Evolutionary conservation across 1,284 basidiomycete species (phyloP), one percentile per base, ranked within the genome.

Genomic region (Cutaneotrichosporon sp.): DNA sequence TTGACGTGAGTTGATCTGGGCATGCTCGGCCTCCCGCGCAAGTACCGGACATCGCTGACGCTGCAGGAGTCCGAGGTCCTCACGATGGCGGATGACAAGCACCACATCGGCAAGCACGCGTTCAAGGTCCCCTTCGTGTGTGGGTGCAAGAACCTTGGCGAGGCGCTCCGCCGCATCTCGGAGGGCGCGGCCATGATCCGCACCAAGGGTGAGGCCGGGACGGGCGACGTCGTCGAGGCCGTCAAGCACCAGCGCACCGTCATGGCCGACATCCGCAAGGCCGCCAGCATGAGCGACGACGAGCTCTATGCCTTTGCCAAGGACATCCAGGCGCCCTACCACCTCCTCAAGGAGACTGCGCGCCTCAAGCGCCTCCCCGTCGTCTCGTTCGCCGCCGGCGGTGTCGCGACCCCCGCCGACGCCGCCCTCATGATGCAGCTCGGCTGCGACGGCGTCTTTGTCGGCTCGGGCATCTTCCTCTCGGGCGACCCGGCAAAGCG

Each of bases 351-450:
- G 82, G 95, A 99, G 82, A 92, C 92, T 1, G 94, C 95, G 13
- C 85, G 94, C 55, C 82, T 97, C 69, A 97, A 97, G 82, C 86
- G 91, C 58, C 84, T 99, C 50, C 95, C 95, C 1, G 95, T 98
- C 20, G 97, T 86, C 65, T 73, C 74, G 71, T 95, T 94, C 77
- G 92, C 92, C n/a, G 94, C 95, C 54, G 95, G 95, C 64, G 95
- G 95, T 67, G 87, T 99, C 62, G 95, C 97, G 54, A 98, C 95
- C 6, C 95, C 95, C 53, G 94, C 78, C 67, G 95, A 99, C 79
- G 97, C 95, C 24, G 97, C 97, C 4, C 82, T 99, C 67, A 97
- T 99, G 95, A 99, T 99, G 95, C 95, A 98, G 78, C 86, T 99
- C 42, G 95, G 95, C 54, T 95, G 92, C 78, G 95, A 99, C 77